Base-by-base conservation (phyloP, 2,329 filamentous ascomycete genomes). In the Macrophomina tecta region DNA sequence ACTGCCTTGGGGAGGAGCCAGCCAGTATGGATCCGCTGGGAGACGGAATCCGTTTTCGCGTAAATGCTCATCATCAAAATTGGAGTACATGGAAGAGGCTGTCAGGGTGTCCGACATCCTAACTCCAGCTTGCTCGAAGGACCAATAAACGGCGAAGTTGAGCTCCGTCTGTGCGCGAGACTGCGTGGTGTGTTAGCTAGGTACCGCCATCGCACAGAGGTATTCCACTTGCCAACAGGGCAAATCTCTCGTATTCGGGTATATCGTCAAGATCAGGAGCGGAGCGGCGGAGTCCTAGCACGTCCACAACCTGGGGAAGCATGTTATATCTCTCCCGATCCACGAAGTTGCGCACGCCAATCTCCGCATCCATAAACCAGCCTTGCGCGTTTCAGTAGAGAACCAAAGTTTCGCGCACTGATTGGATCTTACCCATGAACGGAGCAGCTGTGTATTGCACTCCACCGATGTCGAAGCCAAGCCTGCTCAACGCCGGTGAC, bases 301-400 rank as follows among this genome's bases (percentile, higher is more conserved):
- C 70, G 49, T 68, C 40, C 28, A 70, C 64, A 9, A 76, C 48
- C 7, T 68, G 67, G 11, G 73, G 71, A 16, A 76, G 67, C 14
- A 64, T 68, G 52, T 75, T 72, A 65, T 76, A 76, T 18, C 74
- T 69, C 53, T 70, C 71, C 14, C 64, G 34, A 42, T 76, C 74
- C 11, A 69, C 73, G 34, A 76, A 66, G 56, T 76, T 69, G 30
- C 74, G 72, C 64, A 73, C 67, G 5, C 73, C 73, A 34, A 76
- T 75, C 66, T 76, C 74, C 18, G 73, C 73, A 61, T 76, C 74
- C 73, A 75, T 73, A 51, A 74, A 75, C 74, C 73, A 75, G 32
- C 73, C 74, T 12, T 4, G 5, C 2, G 8, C 18, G 32, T 5
- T 6, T 55, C 32, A 55, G 52, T 7, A 28, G 8, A 4, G 4